These are phyloP conservation scores for Monilinia fructigena DNA, from an alignment of 2,329 filamentous ascomycete genomes.

Conservation along the genomic window DNA sequence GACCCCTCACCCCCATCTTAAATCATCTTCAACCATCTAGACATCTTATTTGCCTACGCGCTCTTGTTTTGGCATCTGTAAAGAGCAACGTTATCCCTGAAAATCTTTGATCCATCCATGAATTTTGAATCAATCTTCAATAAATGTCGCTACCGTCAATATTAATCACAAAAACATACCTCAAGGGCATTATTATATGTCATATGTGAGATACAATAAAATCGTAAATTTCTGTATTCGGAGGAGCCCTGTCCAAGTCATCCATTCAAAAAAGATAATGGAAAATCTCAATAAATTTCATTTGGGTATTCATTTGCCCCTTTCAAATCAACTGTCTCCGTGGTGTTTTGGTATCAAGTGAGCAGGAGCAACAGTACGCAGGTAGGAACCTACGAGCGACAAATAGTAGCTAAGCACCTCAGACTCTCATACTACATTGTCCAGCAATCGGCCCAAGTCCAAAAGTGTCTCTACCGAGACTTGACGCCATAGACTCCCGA, in stretches of 20 bases:
- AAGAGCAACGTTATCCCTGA: neutral
- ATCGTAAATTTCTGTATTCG: neutral
- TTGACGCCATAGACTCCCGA: slow-evolving; percentile 27
- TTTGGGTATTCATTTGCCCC: slow-evolving; percentile 2
- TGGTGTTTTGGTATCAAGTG: slow-evolving; percentile 9
- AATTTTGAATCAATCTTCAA: neutral
- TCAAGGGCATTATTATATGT: neutral
- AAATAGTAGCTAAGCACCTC: slow-evolving; percentile 4
- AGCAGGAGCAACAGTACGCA: neutral
- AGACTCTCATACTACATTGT: neutral
- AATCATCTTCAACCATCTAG: neutral
- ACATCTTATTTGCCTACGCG: neutral
- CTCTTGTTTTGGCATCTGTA: neutral
- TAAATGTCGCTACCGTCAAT: neutral
- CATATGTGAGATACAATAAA: neutral
- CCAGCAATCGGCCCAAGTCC: neutral
- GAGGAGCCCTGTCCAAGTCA: neutral
- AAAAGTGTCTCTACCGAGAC: slow-evolving; percentile 21
- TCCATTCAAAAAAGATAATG: slow-evolving; percentile 17
- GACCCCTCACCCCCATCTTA: neutral
- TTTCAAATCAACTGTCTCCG: neutral
- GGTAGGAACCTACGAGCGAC: slow-evolving; percentile 1
- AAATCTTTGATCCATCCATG: neutral
- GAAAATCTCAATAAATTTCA: neutral
- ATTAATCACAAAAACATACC: neutral